A percentile compares a stretch with the other conserved stretches of the same genome.
Conservation (phyloP, 2,329 filamentous ascomycete species). For the Aspergillus pseudotamarii region DNA sequence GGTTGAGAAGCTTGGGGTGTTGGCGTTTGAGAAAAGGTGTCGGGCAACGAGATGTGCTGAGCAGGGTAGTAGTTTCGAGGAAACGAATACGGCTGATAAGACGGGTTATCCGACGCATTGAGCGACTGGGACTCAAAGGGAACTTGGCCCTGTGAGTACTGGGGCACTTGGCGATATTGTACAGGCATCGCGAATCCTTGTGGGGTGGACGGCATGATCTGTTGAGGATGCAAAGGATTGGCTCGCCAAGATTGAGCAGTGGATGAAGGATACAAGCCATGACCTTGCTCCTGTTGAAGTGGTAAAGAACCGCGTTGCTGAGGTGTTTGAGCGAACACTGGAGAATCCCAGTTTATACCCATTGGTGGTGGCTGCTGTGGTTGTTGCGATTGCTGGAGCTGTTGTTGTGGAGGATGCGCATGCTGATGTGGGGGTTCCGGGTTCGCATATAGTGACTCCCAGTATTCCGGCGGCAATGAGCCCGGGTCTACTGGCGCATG, state of each 20-base stretch:
- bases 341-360: conserved; percentile 42
- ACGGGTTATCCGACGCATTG: conserved; percentile 30
- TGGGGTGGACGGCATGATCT: conserved; percentile 25
- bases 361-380: conserved; percentile 29
- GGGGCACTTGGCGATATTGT: conserved; percentile 36
- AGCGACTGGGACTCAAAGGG: conserved; percentile 33
- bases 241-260: conserved; percentile 38
- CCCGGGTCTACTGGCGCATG: conserved; percentile 30
- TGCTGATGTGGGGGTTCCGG: conserved; percentile 30
- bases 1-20: conserved; percentile 28
- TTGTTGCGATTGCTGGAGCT: conserved; percentile 23
- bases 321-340: conserved; percentile 34
- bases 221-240: conserved; percentile 33
- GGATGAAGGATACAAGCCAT: conserved; percentile 34
- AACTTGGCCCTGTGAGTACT: conserved; percentile 35
- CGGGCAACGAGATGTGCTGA: conserved; percentile 30
- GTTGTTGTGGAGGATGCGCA: conserved; percentile 27
- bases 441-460: conserved; percentile 38
- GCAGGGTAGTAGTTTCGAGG: conserved; percentile 35
- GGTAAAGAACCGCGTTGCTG: conserved; percentile 27
- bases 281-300: conserved; percentile 30
- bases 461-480: conserved; percentile 39
- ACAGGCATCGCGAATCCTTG: conserved; percentile 30
- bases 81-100: conserved; percentile 38
- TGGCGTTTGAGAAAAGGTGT: conserved; percentile 31